These are phyloP conservation scores for Melaleuca alternifolia DNA, from an alignment of 345 rosid species.

Conservation along the genomic window DNA sequence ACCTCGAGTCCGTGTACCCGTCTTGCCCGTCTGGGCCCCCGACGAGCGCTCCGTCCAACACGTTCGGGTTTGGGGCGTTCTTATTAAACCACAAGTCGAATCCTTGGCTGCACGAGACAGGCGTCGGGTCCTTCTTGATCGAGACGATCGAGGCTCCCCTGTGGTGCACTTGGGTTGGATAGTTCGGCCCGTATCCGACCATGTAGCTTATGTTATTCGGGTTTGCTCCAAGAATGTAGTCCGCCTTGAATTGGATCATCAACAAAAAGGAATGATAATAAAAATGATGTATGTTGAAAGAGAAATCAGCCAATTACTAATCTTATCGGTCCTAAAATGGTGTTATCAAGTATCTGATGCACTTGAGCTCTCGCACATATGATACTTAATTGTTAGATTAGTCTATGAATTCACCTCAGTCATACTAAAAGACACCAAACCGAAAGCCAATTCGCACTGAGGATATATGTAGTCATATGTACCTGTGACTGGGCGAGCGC, in stretches of 20 bases:
- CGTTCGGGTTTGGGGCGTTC: conserved; percentile 40
- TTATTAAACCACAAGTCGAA: conserved; percentile 25
- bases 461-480: not conserved
- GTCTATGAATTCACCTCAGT: not conserved
- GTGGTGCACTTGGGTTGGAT: conserved; percentile 35
- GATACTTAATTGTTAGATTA: not conserved
- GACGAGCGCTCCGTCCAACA: conserved; percentile 51
- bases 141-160: conserved; percentile 36
- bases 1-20: conserved; percentile 27
- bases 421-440: not conserved
- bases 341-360: accelerated
- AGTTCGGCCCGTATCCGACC: conserved; percentile 41
- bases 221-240: conserved; percentile 39
- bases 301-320: not conserved
- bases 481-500: conserved; percentile 36
- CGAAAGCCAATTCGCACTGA: not conserved
- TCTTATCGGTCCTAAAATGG: not conserved
- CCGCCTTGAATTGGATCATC: conserved; percentile 2
- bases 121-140: conserved; percentile 5
- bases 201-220: conserved; percentile 38
- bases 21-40: conserved; percentile 67
- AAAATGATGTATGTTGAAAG: not conserved
- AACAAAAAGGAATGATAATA: not conserved
- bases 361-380: not conserved
- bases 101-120: conserved; percentile 26